A percentile compares a stretch with the other conserved stretches of the same genome.
phyloP scores from a whole-genome alignment of 495 filamentous ascomycete species.

The Aspergillus bertholletiae region DNA sequence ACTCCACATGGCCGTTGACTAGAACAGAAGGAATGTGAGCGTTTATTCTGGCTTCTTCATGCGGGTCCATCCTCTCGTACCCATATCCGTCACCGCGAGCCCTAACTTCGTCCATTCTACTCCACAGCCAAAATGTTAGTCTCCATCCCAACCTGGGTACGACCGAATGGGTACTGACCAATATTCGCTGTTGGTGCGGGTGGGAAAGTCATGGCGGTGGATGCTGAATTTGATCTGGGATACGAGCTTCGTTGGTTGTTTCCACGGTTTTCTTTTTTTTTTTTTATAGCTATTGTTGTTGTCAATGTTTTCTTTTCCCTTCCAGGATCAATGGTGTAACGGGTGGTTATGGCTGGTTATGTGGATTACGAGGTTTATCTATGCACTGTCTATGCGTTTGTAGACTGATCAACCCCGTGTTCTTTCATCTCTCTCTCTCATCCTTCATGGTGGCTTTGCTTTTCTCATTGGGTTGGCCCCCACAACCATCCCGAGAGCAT shows the following conservation, averaged over 20 bases:
- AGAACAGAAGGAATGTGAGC: too few relatives aligned
- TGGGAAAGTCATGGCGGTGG: not conserved
- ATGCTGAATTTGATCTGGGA: not conserved
- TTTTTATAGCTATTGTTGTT: not conserved
- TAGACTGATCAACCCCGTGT: too few relatives aligned
- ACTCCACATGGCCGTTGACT: slow-evolving; percentile 49
- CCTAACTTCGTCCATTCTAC: not conserved
- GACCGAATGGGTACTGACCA: not conserved
- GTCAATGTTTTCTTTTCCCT: not conserved
- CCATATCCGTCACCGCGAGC: not conserved
- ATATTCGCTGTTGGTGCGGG: not conserved
- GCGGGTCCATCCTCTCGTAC: too few relatives aligned
- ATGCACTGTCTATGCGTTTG: not conserved
- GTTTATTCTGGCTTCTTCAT: too few relatives aligned
- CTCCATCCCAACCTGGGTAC: not conserved
- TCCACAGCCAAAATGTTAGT: not conserved
- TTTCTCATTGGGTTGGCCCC: not conserved
- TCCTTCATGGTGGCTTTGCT: not conserved
- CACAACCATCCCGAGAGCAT: not conserved
- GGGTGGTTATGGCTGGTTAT: too few relatives aligned
- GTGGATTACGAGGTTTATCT: not conserved
- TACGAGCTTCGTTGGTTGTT: too few relatives aligned
- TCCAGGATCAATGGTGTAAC: not conserved
- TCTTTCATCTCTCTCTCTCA: not conserved
- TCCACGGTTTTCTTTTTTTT: not conserved